Evolutionary conservation across 371 early-diverging fungal genomes (phyloP).

Genomic region (Globomyces sp.): DNA sequence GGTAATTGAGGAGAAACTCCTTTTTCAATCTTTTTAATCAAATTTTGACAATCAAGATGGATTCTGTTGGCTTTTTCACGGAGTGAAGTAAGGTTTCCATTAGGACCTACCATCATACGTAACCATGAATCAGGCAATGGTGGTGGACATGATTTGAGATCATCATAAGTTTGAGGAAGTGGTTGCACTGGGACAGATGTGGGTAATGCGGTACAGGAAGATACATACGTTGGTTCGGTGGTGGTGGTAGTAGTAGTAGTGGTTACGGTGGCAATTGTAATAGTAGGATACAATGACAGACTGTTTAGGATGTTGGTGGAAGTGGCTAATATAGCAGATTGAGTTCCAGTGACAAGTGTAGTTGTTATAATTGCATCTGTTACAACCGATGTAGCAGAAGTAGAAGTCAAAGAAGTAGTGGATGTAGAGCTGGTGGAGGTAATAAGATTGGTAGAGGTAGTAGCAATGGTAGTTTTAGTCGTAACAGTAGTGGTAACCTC

Average conservation of each 20-base stretch:
- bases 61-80: too few species aligned
- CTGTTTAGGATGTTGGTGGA: neutral
- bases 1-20: too few species aligned
- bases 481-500: neutral
- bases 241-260: neutral
- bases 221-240: neutral
- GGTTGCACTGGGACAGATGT: neutral
- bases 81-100: too few species aligned
- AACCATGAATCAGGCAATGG: slow-evolving; percentile 6
- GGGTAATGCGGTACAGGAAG: neutral
- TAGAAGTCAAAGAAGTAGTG: neutral
- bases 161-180: too few species aligned
- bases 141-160: neutral
- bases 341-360: too few species aligned
- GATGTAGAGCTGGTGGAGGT: neutral
- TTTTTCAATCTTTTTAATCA: too few species aligned
- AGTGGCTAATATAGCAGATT: too few species aligned
- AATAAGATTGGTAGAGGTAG: neutral
- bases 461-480: neutral
- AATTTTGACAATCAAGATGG: too few species aligned
- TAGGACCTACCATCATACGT: neutral
- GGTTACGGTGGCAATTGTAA: neutral
- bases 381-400: too few species aligned
- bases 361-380: too few species aligned
- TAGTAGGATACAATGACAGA: neutral